Percentiles rank a stretch among this genome's conserved stretches.
These are phyloP conservation scores for Neoboletus magnificus DNA, from an alignment of 768 basidiomycete genomes.

Conservation along the genomic window DNA sequence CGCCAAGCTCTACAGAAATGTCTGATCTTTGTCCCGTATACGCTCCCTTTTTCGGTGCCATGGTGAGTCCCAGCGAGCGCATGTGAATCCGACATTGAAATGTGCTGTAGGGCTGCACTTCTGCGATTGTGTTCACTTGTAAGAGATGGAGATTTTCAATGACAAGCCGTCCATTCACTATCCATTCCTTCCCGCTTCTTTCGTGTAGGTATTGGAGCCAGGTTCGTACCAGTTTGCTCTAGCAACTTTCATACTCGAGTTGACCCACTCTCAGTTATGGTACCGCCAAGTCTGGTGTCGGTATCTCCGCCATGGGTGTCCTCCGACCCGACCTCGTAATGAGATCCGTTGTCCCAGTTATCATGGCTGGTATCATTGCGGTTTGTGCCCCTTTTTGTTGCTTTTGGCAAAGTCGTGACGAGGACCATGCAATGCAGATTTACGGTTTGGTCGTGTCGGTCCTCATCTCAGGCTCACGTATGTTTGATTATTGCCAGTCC, in stretches of 20 bases:
- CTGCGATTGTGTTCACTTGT: constrained; percentile 98
- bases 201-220: constrained; percentile 76
- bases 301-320: constrained; percentile 97
- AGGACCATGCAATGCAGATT: constrained; percentile 47
- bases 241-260: background rate
- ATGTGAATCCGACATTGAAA: constrained; percentile 15
- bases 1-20: constrained; percentile 36
- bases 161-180: background rate
- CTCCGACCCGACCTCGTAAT: constrained; percentile 97
- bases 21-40: constrained; percentile 90
- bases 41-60: constrained; percentile 96
- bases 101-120: constrained; percentile 77
- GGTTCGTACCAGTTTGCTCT: constrained; percentile 42
- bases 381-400: constrained; percentile 47
- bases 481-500: constrained; percentile 33
- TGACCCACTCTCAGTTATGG: constrained; percentile 69
- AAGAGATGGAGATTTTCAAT: constrained; percentile 31
- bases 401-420: background rate
- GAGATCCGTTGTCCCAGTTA: constrained; percentile 95
- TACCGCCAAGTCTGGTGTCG: constrained; percentile 98
- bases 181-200: background rate
- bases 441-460: constrained; percentile 99
- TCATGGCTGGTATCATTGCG: constrained; percentile 99
- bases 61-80: constrained; percentile 53
- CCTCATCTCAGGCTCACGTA: constrained; percentile 83